These are phyloP conservation scores for Tetrapyrgos nigripes DNA, from an alignment of 1,284 basidiomycete species.

Conservation along the genomic window DNA sequence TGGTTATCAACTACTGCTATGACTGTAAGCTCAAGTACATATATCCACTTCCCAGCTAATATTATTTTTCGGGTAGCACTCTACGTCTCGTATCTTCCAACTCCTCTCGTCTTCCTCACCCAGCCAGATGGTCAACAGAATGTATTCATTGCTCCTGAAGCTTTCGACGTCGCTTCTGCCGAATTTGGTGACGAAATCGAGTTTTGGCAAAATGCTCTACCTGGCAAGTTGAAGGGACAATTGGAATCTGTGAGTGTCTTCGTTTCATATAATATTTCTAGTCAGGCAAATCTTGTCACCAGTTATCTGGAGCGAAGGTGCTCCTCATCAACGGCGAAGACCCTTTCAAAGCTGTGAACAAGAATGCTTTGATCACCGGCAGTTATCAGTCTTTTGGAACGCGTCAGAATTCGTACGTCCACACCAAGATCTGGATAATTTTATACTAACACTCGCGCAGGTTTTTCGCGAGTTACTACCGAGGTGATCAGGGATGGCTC, in stretches of 20 bases:
- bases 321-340: constrained; percentile 58
- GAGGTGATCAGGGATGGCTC: constrained; percentile 50
- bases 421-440: neutral
- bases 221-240: constrained; percentile 51
- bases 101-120: constrained; percentile 58
- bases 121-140: constrained; percentile 49
- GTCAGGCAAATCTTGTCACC: constrained; percentile 1
- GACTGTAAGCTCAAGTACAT: constrained; percentile 46
- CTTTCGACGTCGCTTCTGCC: constrained; percentile 55
- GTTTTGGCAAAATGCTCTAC: constrained; percentile 62
- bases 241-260: constrained; percentile 47
- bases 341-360: constrained; percentile 59
- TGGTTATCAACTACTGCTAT: constrained; percentile 60
- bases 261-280: constrained; percentile 2
- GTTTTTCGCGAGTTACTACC: constrained; percentile 50
- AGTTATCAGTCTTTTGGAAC: constrained; percentile 54
- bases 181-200: constrained; percentile 60
- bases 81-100: constrained; percentile 60
- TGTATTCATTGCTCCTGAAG: constrained; percentile 64
- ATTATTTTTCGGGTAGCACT: constrained; percentile 36
- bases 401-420: constrained; percentile 52
- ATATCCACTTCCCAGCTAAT: neutral
- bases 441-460: constrained; percentile 24
- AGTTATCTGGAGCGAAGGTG: constrained; percentile 64
- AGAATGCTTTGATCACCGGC: constrained; percentile 53